Conservation (phyloP, 768 basidiomycete genomes). For the Suillus weaverae region DNA sequence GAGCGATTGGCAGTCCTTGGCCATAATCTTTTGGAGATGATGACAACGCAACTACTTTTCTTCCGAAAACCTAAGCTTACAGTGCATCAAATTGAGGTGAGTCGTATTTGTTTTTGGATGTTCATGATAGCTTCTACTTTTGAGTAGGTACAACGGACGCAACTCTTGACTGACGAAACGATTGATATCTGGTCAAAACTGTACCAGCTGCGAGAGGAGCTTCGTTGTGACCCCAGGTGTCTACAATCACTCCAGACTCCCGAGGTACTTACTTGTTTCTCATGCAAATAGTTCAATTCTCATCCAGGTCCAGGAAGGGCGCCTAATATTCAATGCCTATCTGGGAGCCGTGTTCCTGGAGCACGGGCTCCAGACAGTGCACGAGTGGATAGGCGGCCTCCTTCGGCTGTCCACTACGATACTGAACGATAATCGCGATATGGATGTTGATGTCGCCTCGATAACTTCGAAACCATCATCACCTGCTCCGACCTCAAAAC, state of each 20-base stretch:
- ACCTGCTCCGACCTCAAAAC: constrained; percentile 28
- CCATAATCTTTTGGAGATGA: constrained; percentile 44
- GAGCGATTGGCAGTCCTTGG: constrained; percentile 58
- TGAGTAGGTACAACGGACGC: constrained; percentile 25
- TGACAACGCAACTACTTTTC: constrained; percentile 49
- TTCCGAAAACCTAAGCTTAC: constrained; percentile 50
- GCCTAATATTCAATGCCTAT: constrained; percentile 62
- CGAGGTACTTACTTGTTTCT: constrained; percentile 38
- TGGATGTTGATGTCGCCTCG: constrained; percentile 13
- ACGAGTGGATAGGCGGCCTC: constrained; percentile 55
- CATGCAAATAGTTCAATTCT: constrained; percentile 13
- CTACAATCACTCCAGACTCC: constrained; percentile 27
- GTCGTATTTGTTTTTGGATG: constrained; percentile 24
- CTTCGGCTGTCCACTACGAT: constrained; percentile 28
- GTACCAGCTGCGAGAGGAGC: constrained; percentile 36
- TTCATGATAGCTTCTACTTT: constrained; percentile 6
- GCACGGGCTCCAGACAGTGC: constrained; percentile 50
- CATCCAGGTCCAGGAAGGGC: constrained; percentile 47
- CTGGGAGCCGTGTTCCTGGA: constrained; percentile 63
- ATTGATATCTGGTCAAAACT: constrained; percentile 39
- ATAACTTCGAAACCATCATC: neutral
- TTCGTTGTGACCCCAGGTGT: constrained; percentile 33
- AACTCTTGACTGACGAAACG: constrained; percentile 32
- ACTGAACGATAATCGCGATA: constrained; percentile 16
- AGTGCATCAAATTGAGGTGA: constrained; percentile 51